Conservation (phyloP, 306 rosid genomes). For the Pachyrhizus erosus region DNA sequence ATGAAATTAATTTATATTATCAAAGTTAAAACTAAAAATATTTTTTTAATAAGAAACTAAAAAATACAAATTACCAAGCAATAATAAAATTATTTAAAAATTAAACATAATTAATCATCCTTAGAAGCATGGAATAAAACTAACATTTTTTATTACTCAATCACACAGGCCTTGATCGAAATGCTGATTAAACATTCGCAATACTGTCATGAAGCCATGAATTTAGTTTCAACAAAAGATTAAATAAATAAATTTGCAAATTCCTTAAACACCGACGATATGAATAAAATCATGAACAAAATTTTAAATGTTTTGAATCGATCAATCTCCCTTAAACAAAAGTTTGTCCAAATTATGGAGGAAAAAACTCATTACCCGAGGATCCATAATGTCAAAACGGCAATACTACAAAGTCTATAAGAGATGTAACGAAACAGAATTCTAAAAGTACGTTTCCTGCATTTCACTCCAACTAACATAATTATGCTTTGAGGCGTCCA, state of each 20-base stretch:
- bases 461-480: background rate
- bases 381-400: background rate
- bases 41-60: no score
- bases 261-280: background rate
- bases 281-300: constrained; percentile 21
- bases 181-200: no score
- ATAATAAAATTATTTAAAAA: no score
- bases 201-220: no score
- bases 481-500: constrained; percentile 80
- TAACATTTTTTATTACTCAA: no score
- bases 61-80: no score
- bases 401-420: constrained; percentile 9
- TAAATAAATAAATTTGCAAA: background rate
- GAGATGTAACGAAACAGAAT: background rate
- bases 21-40: no score
- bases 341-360: background rate
- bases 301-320: constrained; percentile 4
- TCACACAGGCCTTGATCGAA: no score
- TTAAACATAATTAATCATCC: no score
- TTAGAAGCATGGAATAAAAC: no score
- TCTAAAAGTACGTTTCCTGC: background rate
- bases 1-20: no score
- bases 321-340: background rate
- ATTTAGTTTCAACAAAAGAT: background rate
- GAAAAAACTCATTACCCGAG: background rate